Evolutionary conservation across 1,284 basidiomycete species (phyloP).

Genomic region (Flammula alnicola): DNA sequence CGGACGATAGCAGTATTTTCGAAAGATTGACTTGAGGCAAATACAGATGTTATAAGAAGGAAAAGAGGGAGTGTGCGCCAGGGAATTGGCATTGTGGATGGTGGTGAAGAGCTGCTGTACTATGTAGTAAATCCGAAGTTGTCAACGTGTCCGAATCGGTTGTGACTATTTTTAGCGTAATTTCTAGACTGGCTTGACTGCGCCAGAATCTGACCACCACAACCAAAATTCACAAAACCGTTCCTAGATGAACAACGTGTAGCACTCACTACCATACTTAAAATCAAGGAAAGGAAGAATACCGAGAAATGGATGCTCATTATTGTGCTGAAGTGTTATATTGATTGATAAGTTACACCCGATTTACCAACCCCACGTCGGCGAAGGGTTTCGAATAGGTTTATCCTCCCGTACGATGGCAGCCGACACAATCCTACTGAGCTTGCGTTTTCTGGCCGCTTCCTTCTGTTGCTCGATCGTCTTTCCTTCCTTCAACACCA

Average conservation of each 20-base stretch:
- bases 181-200: too few species aligned
- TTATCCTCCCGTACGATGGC: constrained; percentile 79
- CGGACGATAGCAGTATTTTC: constrained; percentile 88
- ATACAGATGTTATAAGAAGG: constrained; percentile 34
- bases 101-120: constrained; percentile 16
- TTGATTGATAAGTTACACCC: constrained; percentile 21
- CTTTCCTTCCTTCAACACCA: constrained; percentile 85
- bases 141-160: constrained; percentile 32
- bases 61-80: constrained; percentile 46
- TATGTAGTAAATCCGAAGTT: constrained; percentile 23
- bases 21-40: constrained; percentile 54
- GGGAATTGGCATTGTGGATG: constrained; percentile 43
- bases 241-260: too few species aligned
- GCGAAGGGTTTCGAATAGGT: constrained; percentile 76
- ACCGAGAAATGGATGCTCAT: background rate
- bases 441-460: constrained; percentile 65
- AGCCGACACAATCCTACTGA: constrained; percentile 81
- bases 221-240: too few species aligned
- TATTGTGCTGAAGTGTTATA: constrained; percentile 5
- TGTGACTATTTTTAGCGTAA: constrained; percentile 37
- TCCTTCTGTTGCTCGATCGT: constrained; percentile 74
- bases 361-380: constrained; percentile 89
- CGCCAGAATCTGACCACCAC: too few species aligned
- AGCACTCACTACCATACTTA: too few species aligned
- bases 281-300: background rate